Conservation (phyloP, 2,329 filamentous ascomycete species). For the Pyrenophora graminea region DNA sequence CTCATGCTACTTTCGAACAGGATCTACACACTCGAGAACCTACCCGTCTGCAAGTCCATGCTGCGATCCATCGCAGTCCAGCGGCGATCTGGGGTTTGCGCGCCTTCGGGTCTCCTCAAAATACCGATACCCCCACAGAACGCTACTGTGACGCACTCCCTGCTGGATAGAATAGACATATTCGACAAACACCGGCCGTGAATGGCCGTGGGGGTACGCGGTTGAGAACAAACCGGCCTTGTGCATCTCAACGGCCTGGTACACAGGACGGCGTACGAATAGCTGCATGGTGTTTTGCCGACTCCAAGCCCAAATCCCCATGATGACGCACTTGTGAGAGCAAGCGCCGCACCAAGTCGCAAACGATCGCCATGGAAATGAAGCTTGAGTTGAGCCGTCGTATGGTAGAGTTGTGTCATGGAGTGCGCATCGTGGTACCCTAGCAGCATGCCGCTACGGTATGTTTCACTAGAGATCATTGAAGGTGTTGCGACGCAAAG, state of each 20-base stretch:
- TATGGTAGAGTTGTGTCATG: too few relatives aligned
- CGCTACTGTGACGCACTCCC: background rate
- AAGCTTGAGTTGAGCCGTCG: too few relatives aligned
- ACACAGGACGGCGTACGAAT: background rate
- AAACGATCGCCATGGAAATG: too few relatives aligned
- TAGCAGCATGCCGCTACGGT: too few relatives aligned
- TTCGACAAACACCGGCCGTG: background rate
- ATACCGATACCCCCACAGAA: background rate
- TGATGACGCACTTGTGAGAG: too few relatives aligned
- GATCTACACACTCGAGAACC: background rate
- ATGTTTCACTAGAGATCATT: too few relatives aligned
- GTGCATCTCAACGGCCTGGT: background rate
- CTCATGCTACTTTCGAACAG: background rate
- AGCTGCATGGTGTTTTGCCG: background rate
- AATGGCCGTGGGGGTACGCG: background rate
- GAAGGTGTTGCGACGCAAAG: too few relatives aligned
- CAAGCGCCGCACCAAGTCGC: too few relatives aligned
- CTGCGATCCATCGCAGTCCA: background rate
- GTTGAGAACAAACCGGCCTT: conserved; percentile 6
- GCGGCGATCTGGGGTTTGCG: background rate
- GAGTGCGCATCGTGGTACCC: too few relatives aligned
- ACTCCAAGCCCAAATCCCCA: too few relatives aligned
- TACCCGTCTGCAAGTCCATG: background rate
- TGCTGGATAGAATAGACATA: background rate
- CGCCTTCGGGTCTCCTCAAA: conserved; percentile 15